These are phyloP conservation scores for Apiospora saccharicola DNA, from an alignment of 2,329 filamentous ascomycete genomes.

Conservation along the genomic window DNA sequence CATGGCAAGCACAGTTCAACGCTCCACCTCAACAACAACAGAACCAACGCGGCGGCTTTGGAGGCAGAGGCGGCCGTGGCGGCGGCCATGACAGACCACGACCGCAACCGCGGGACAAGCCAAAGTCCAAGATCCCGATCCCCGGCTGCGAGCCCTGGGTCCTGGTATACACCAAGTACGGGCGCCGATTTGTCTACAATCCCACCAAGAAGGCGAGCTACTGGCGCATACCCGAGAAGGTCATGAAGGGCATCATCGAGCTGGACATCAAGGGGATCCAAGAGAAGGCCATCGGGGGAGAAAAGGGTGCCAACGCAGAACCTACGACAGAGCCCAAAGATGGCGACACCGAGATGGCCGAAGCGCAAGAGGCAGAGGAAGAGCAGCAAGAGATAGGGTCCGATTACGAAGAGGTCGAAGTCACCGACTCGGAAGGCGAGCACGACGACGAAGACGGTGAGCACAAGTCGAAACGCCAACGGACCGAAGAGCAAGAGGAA, in stretches of 20 bases:
- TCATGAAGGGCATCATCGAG: conserved; percentile 78
- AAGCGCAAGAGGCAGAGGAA: conserved; percentile 53
- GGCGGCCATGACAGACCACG: conserved; percentile 64
- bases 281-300: conserved; percentile 54
- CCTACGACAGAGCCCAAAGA: conserved; percentile 28
- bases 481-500: conserved; percentile 49
- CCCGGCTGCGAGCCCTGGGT: conserved; percentile 88
- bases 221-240: conserved; percentile 91
- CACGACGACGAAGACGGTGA: conserved; percentile 57
- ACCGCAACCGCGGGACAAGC: conserved; percentile 78
- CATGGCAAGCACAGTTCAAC: conserved; percentile 65
- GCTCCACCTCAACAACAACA: conserved; percentile 47
- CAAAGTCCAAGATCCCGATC: conserved; percentile 79
- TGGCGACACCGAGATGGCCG: conserved; percentile 41
- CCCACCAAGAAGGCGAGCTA: conserved; percentile 85
- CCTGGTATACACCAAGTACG: conserved; percentile 90
- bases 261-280: conserved; percentile 76
- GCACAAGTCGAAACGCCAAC: conserved; percentile 56
- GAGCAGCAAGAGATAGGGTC: conserved; percentile 64
- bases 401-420: conserved; percentile 81
- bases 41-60: conserved; percentile 43
- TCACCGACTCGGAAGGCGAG: conserved; percentile 63
- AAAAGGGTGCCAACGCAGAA: conserved; percentile 29
- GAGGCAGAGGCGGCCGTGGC: conserved; percentile 52
- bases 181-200: conserved; percentile 90